phyloP scores from a whole-genome alignment of 129 eudicot genomes.

The Flaveria linearis region DNA sequence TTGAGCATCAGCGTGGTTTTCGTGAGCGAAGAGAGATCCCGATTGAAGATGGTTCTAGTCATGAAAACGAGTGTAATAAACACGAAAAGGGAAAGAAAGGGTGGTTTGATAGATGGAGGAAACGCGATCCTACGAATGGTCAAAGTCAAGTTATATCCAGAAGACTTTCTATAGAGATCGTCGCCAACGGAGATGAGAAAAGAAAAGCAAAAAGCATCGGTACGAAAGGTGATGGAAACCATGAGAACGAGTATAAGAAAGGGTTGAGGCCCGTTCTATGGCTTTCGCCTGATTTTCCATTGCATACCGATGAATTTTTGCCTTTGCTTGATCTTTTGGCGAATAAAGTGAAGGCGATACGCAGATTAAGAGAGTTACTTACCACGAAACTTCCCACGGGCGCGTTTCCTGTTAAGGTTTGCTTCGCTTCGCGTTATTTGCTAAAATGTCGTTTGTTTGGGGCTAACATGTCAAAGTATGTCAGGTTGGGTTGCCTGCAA shows the following conservation, averaged over 20 bases:
- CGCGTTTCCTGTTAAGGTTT: constrained; percentile 91
- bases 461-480: background rate
- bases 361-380: constrained; percentile 76
- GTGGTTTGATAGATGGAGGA: constrained; percentile 60
- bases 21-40: constrained; percentile 36
- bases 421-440: constrained; percentile 19
- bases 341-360: constrained; percentile 84
- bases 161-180: constrained; percentile 44
- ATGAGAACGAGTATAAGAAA: constrained; percentile 84
- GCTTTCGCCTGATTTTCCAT: constrained; percentile 80
- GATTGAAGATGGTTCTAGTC: constrained; percentile 30
- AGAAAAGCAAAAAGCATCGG: constrained; percentile 34
- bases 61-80: constrained; percentile 24
- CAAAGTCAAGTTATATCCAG: constrained; percentile 36
- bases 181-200: constrained; percentile 36
- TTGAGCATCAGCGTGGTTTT: constrained; percentile 34
- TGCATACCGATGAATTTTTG: constrained; percentile 69
- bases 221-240: constrained; percentile 49
- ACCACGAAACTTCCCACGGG: constrained; percentile 89
- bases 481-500: background rate
- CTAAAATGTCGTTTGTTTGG: background rate
- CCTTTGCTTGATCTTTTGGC: constrained; percentile 92
- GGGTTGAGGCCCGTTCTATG: constrained; percentile 86
- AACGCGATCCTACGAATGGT: constrained; percentile 39
- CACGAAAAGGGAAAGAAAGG: constrained; percentile 49